These are phyloP conservation scores for Leccinellum rugosiceps DNA, from an alignment of 768 basidiomycete genomes.

Conservation along the genomic window DNA sequence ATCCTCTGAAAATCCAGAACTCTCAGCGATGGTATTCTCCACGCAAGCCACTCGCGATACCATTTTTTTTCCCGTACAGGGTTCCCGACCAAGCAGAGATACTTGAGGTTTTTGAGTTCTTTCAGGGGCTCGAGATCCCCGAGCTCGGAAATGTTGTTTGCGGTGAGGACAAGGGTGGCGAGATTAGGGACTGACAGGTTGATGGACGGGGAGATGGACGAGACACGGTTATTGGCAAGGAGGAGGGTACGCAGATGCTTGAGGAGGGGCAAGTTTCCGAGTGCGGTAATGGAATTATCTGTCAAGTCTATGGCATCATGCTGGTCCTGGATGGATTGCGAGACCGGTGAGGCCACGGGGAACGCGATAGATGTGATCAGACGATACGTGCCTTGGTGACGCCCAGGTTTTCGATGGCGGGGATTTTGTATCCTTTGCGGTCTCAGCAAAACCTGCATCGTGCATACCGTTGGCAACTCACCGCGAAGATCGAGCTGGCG, in stretches of 20 bases:
- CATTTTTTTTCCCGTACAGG: constrained; percentile 90
- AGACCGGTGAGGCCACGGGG: constrained; percentile 15
- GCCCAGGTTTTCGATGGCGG: constrained; percentile 94
- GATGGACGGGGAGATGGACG: constrained; percentile 77
- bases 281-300: constrained; percentile 79
- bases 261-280: constrained; percentile 85
- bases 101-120: constrained; percentile 70
- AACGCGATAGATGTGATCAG: constrained; percentile 13
- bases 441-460: constrained; percentile 11
- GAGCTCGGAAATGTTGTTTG: constrained; percentile 75
- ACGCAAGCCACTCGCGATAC: constrained; percentile 96
- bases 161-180: constrained; percentile 76
- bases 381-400: constrained; percentile 68
- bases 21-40: constrained; percentile 81
- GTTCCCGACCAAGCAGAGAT: constrained; percentile 74
- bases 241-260: constrained; percentile 81
- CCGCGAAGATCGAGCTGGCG: constrained; percentile 91
- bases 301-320: constrained; percentile 93
- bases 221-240: constrained; percentile 87
- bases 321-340: constrained; percentile 59
- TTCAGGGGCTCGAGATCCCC: constrained; percentile 84
- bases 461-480: constrained; percentile 33
- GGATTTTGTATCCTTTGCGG: constrained; percentile 82
- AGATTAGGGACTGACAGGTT: constrained; percentile 84
- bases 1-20: constrained; percentile 95